These are phyloP conservation scores for Mycena albidolilacea DNA, from an alignment of 768 basidiomycete genomes.

Conservation along the genomic window DNA sequence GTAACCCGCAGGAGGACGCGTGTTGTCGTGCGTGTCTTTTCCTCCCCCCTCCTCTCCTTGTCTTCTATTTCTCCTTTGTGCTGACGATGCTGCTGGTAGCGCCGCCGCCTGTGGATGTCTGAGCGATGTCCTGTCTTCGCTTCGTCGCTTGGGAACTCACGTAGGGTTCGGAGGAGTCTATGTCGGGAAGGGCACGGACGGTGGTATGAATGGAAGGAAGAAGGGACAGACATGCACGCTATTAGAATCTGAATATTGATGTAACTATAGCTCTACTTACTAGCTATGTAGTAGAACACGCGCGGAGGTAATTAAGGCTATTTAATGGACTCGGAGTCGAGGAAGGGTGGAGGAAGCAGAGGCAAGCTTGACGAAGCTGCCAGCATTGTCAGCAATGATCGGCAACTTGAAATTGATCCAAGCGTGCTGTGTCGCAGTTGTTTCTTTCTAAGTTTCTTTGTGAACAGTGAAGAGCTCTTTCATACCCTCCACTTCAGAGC, in stretches of 20 bases:
- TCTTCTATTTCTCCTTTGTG: background rate
- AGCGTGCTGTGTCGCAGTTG: too few relatives aligned
- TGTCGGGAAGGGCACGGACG: background rate
- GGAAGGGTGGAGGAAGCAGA: too few relatives aligned
- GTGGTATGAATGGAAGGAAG: background rate
- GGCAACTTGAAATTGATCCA: too few relatives aligned
- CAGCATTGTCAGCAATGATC: too few relatives aligned
- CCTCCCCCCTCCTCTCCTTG: background rate
- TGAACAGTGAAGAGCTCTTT: too few relatives aligned
- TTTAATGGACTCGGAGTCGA: background rate
- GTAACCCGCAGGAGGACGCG: conserved; percentile 29
- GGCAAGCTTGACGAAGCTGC: too few relatives aligned
- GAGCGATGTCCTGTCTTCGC: background rate
- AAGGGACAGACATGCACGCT: background rate
- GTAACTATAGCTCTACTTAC: background rate
- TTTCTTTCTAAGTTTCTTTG: too few relatives aligned
- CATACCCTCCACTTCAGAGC: too few relatives aligned
- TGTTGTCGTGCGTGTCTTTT: conserved; percentile 33
- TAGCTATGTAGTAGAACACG: background rate
- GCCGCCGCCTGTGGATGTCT: conserved; percentile 6
- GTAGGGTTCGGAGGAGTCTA: background rate
- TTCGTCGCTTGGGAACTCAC: background rate
- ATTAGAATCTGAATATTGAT: background rate
- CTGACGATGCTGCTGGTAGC: background rate
- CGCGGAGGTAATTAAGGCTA: background rate